Percentiles rank a stretch among this genome's conserved stretches.
Evolutionary conservation across 164 flowering plant species (phyloP).

Genomic region (Kingdonia uniflora): DNA sequence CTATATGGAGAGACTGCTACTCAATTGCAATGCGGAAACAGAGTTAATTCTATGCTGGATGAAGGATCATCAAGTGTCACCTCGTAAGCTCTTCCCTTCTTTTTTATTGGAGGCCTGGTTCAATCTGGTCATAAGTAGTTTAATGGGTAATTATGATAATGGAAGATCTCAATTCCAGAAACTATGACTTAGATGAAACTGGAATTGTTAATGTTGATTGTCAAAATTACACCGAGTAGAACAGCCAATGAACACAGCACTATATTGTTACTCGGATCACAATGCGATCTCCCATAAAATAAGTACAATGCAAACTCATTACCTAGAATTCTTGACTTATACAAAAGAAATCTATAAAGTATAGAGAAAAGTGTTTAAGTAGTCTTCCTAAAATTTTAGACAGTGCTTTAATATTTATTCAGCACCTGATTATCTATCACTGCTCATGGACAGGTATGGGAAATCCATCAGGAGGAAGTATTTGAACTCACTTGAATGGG

Average conservation of each 20-base stretch:
- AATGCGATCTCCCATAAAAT: too few relatives aligned
- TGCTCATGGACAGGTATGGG: constrained; percentile 18
- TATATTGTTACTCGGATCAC: too few relatives aligned
- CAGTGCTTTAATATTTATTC: constrained; percentile 4
- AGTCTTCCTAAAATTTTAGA: too few relatives aligned
- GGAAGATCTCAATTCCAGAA: not conserved
- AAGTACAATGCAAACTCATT: too few relatives aligned
- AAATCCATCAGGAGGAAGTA: constrained; percentile 12
- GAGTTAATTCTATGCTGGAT: constrained; percentile 4
- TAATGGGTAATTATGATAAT: not conserved
- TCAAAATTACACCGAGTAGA: too few relatives aligned
- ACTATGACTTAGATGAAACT: too few relatives aligned
- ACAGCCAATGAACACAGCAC: too few relatives aligned
- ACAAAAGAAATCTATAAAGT: too few relatives aligned
- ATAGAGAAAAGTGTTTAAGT: too few relatives aligned
- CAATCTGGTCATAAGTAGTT: not conserved
- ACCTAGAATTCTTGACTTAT: too few relatives aligned
- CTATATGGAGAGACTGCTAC: constrained; percentile 31
- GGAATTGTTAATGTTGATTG: too few relatives aligned
- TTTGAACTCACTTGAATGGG: constrained; percentile 14
- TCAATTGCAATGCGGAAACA: constrained; percentile 12
- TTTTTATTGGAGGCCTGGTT: too few relatives aligned
- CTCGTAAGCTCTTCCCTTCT: constrained; percentile 17
- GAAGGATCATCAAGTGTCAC: constrained; percentile 11
- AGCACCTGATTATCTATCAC: constrained; percentile 5